These are phyloP conservation scores for Penicillium vulpinum DNA, from an alignment of 2,329 filamentous ascomycete species.

Conservation along the genomic window DNA sequence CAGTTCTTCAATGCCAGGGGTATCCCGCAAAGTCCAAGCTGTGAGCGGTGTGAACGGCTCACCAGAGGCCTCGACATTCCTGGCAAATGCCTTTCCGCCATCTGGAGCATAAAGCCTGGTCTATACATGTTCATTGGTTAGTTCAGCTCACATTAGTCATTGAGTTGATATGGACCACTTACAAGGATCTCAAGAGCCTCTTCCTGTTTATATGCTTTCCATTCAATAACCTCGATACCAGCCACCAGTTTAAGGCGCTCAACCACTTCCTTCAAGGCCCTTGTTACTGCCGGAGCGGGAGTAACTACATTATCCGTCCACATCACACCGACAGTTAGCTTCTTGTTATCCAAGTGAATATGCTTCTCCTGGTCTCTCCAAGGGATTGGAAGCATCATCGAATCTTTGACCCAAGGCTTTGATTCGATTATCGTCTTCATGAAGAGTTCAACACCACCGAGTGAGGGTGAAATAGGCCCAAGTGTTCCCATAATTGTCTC, in stretches of 20 bases:
- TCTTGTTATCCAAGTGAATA: conserved; percentile 28
- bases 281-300: conserved; percentile 63
- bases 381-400: not conserved
- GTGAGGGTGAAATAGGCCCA: conserved; percentile 56
- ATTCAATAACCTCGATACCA: conserved; percentile 28
- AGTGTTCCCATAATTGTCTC: conserved; percentile 26
- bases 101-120: conserved; percentile 9
- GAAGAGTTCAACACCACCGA: conserved; percentile 50
- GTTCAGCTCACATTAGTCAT: not conserved
- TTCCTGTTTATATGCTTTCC: conserved; percentile 50
- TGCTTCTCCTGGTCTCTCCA: conserved; percentile 6
- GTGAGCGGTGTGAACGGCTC: not conserved
- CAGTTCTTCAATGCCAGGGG: conserved; percentile 13
- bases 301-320: conserved; percentile 62
- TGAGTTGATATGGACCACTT: not conserved
- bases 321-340: conserved; percentile 59
- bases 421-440: conserved; percentile 36
- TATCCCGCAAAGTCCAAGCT: conserved; percentile 2
- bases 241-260: conserved; percentile 17
- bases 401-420: not conserved
- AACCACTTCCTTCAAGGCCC: conserved; percentile 54
- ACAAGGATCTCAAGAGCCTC: conserved; percentile 47
- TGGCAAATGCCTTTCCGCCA: conserved; percentile 9
- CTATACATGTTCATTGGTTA: not conserved
- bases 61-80: not conserved